phyloP scores from a whole-genome alignment of 345 rosid genomes.

The Citrus sp. region DNA sequence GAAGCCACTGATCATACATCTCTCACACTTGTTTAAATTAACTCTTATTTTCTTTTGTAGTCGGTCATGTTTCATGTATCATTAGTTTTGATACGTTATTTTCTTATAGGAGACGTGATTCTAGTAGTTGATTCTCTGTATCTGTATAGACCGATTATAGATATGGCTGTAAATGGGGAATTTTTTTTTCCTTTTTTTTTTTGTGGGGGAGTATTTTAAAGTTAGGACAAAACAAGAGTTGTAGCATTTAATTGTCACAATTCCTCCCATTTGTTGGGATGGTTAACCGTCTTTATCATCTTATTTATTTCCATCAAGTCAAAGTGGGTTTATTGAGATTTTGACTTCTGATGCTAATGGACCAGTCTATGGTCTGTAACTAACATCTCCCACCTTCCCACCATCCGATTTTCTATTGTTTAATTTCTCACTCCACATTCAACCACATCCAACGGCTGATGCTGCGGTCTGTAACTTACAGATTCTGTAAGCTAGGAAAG shows the following conservation, averaged over 20 bases:
- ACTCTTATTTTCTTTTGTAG: neutral
- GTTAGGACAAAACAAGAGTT: neutral
- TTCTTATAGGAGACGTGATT: neutral
- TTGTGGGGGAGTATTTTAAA: no score
- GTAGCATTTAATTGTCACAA: neutral
- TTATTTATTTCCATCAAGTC: neutral
- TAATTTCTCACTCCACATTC: no score
- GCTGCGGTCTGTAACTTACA: no score
- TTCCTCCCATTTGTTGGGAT: neutral
- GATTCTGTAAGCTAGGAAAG: no score
- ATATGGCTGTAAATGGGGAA: neutral
- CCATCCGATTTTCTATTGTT: no score
- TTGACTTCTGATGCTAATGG: neutral
- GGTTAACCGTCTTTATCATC: neutral
- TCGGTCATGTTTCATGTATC: neutral
- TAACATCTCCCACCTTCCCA: no score
- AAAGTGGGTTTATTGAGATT: neutral
- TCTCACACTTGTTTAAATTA: neutral
- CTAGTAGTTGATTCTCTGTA: neutral
- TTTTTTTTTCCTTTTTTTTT: no score
- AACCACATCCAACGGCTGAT: no score
- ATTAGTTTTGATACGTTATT: neutral
- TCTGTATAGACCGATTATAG: neutral
- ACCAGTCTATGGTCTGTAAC: no score
- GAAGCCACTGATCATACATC: conserved; percentile 18